Conservation (phyloP, 129 eudicot species). For the Rutidosis leptorrhynchoides region DNA sequence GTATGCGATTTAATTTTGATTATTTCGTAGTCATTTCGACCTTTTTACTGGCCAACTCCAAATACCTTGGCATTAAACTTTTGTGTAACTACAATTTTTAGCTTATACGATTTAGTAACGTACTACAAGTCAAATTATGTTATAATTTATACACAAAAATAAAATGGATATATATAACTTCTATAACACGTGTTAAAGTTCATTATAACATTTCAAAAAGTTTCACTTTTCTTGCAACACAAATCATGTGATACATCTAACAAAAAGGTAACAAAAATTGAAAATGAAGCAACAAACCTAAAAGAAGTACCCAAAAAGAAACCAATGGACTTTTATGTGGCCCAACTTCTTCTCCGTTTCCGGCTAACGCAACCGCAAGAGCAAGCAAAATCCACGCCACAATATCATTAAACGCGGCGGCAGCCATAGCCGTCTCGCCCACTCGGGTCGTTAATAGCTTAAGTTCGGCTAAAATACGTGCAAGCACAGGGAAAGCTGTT, state of each 20-base stretch:
- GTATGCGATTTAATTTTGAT: too few relatives aligned
- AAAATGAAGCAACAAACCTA: slow-evolving; percentile 28
- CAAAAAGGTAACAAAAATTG: neutral
- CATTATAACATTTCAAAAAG: neutral
- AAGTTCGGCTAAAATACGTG: slow-evolving; percentile 83
- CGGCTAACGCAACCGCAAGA: slow-evolving; percentile 76
- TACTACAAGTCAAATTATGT: too few relatives aligned
- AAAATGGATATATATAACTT: too few relatives aligned
- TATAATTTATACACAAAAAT: too few relatives aligned
- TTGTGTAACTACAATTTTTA: too few relatives aligned
- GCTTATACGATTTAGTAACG: too few relatives aligned
- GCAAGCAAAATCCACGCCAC: slow-evolving; percentile 90
- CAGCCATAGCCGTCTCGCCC: slow-evolving; percentile 93
- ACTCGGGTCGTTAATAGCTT: slow-evolving; percentile 70
- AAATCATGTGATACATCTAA: neutral
- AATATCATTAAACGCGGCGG: slow-evolving; percentile 84
- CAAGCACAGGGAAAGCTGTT: slow-evolving; percentile 90
- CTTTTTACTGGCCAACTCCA: too few relatives aligned
- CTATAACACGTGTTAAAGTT: neutral
- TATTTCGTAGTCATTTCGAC: too few relatives aligned
- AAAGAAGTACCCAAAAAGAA: slow-evolving; percentile 76
- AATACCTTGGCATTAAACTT: too few relatives aligned
- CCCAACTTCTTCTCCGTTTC: slow-evolving; percentile 51
- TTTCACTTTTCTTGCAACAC: neutral
- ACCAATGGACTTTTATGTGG: slow-evolving; percentile 61